Evolutionary conservation across 495 filamentous ascomycete genomes (phyloP).

Genomic region (Aspergillus ellipticus): DNA sequence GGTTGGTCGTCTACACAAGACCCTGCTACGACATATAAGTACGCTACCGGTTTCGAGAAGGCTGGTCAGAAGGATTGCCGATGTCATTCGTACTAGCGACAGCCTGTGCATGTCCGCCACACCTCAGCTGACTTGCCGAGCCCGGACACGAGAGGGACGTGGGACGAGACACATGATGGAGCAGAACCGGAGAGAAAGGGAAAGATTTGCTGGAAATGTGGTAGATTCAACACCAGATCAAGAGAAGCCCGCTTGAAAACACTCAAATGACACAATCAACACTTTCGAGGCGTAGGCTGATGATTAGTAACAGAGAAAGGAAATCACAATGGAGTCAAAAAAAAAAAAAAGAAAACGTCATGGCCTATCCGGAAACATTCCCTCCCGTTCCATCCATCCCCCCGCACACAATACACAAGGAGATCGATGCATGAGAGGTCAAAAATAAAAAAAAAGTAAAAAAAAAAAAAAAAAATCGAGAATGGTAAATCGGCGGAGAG

Average conservation of each 20-base stretch:
- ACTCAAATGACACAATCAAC: slow-evolving; percentile 28
- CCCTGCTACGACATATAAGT: no score
- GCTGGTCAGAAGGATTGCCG: slow-evolving; percentile 1
- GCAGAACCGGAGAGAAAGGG: slow-evolving; percentile 15
- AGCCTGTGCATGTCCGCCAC: slow-evolving; percentile 2
- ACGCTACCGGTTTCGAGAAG: no score
- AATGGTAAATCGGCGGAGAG: slow-evolving; percentile 11
- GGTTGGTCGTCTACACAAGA: no score
- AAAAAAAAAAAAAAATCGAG: slow-evolving; percentile 23
- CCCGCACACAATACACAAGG: slow-evolving; percentile 36
- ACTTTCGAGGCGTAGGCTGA: slow-evolving; percentile 23
- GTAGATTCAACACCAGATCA: slow-evolving; percentile 23
- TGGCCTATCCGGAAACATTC: slow-evolving; percentile 36
- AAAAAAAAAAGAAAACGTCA: slow-evolving; percentile 27
- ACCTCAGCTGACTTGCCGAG: slow-evolving; percentile 2
- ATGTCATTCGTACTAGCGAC: slow-evolving; percentile 12
- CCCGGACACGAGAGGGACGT: not conserved
- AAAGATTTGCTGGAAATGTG: slow-evolving; percentile 13
- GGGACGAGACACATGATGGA: slow-evolving; percentile 3
- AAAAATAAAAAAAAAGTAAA: slow-evolving; percentile 27
- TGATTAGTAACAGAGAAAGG: slow-evolving; percentile 28
- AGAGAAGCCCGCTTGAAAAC: slow-evolving; percentile 18
- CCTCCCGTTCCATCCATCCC: slow-evolving; percentile 29
- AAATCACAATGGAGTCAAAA: slow-evolving; percentile 20
- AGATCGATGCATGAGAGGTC: slow-evolving; percentile 29